Conservation (phyloP, 2,329 filamentous ascomycete species). For the Daldinia sp. region DNA sequence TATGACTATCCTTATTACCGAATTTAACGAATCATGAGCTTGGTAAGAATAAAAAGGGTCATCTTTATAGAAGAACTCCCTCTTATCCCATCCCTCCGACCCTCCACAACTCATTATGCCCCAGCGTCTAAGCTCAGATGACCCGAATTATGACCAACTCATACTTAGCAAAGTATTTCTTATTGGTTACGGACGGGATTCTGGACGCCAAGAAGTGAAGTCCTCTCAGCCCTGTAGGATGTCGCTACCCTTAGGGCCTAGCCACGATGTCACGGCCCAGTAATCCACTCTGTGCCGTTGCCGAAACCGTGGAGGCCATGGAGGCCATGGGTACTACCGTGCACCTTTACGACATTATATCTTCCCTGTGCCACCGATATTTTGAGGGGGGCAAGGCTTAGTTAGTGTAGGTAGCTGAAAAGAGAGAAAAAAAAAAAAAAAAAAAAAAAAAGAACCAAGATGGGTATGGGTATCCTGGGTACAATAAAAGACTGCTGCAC, state of each 20-base stretch:
- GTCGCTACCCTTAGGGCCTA: conserved; percentile 6
- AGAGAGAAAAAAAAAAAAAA: no score
- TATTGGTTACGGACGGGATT: conserved; percentile 20
- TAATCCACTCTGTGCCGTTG: conserved; percentile 14
- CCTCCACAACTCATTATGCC: conserved; percentile 5
- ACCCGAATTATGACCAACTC: conserved; percentile 30
- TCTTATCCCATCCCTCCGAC: conserved; percentile 5
- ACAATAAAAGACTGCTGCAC: conserved; percentile 24
- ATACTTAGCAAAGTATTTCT: conserved; percentile 1
- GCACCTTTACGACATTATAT: conserved; percentile 4
- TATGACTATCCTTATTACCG: not conserved
- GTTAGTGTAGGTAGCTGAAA: conserved; percentile 19
- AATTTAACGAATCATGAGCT: not conserved
- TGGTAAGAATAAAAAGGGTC: not conserved
- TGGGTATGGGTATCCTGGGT: conserved; percentile 26
- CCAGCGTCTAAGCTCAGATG: conserved; percentile 26
- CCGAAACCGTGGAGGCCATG: no score
- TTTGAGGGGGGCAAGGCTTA: conserved; percentile 1
- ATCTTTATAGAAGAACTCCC: conserved; percentile 5
- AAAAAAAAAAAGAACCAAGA: no score
- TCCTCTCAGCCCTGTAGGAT: conserved; percentile 31
- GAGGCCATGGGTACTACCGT: conserved; percentile 8
- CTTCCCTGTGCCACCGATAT: conserved; percentile 10
- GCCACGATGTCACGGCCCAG: conserved; percentile 32
- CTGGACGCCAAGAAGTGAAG: conserved; percentile 14